Percentiles rank a stretch among this genome's conserved stretches.
Evolutionary conservation across 352 stramenopile genomes (phyloP).

Genomic region (Pythium phragmitis): DNA sequence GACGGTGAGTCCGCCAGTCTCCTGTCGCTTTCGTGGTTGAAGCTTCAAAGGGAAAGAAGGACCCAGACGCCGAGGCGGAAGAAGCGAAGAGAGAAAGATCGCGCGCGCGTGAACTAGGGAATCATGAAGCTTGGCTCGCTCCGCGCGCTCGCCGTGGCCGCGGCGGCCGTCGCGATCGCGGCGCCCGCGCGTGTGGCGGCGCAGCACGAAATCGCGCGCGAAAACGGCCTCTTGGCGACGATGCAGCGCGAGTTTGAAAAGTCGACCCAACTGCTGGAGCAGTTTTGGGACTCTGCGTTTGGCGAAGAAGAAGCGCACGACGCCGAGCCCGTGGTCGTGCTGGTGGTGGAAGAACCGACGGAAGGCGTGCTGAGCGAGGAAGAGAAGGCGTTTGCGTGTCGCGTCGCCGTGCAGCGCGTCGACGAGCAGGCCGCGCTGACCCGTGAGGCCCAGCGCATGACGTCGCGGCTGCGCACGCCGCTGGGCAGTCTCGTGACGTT

Average conservation of each 20-base stretch:
- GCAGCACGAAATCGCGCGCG: slow-evolving; percentile 6
- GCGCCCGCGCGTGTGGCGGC: neutral
- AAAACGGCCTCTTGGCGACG: slow-evolving; percentile 27
- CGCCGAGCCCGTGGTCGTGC: slow-evolving; percentile 5
- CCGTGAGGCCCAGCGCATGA: slow-evolving; percentile 30
- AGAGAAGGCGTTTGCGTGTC: slow-evolving; percentile 43
- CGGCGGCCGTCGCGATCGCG: neutral
- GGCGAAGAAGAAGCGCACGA: slow-evolving; percentile 1
- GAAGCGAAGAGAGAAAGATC: slow-evolving; percentile 2
- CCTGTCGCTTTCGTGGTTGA: slow-evolving; percentile 12
- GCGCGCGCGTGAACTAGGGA: neutral
- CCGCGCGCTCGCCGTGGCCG: slow-evolving; percentile 9
- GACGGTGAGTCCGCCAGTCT: neutral
- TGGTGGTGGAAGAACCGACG: neutral
- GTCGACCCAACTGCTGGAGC: slow-evolving; percentile 41
- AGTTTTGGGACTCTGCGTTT: slow-evolving; percentile 33
- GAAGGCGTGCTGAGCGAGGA: slow-evolving; percentile 5
- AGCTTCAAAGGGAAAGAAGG: slow-evolving; percentile 11
- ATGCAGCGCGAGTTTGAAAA: slow-evolving; percentile 40
- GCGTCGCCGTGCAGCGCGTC: slow-evolving; percentile 43
- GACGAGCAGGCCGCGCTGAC: slow-evolving; percentile 44
- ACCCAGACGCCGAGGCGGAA: slow-evolving; percentile 8
- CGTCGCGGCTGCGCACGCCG: slow-evolving; percentile 35
- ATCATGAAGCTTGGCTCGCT: slow-evolving; percentile 20
- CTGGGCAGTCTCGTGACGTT: slow-evolving; percentile 45